Evolutionary conservation across 1,284 basidiomycete genomes (phyloP).

Genomic region (Coniferiporia sulphurascens): DNA sequence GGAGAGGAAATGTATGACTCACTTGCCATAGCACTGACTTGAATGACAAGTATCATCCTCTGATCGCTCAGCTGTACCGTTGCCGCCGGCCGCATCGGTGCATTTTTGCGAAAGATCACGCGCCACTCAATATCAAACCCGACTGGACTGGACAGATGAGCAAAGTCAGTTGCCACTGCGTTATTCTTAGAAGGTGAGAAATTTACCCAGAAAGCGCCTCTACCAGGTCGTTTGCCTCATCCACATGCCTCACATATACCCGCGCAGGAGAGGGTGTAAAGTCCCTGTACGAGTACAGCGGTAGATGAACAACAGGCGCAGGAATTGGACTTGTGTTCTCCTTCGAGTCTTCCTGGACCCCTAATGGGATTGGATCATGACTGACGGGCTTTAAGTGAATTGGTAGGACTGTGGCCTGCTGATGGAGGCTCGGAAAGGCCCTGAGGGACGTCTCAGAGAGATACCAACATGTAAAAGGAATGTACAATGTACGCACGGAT

Average conservation of each 20-base stretch:
- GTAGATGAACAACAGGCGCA: conserved; percentile 19
- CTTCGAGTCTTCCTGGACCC: background rate
- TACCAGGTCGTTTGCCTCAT: conserved; percentile 39
- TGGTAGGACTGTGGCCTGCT: background rate
- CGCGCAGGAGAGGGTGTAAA: conserved; percentile 33
- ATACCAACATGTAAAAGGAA: background rate
- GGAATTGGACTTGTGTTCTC: background rate
- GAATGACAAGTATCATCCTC: conserved; percentile 48
- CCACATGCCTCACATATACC: conserved; percentile 38
- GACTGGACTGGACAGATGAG: conserved; percentile 35
- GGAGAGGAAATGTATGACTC: background rate
- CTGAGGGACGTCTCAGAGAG: background rate
- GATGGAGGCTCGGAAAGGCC: background rate
- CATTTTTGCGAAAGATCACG: conserved; percentile 31
- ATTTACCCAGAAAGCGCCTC: conserved; percentile 35
- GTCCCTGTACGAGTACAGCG: conserved; percentile 39
- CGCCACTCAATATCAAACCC: conserved; percentile 64
- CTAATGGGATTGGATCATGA: background rate
- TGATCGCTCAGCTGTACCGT: conserved; percentile 49
- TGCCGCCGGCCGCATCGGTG: conserved; percentile 38
- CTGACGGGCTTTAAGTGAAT: background rate
- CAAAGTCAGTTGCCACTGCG: background rate
- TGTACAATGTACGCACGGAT: background rate
- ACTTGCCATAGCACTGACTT: conserved; percentile 53
- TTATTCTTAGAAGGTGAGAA: background rate